Evolutionary conservation across 148 eudicot genomes (phyloP).

Genomic region (Simmondsia chinensis): DNA sequence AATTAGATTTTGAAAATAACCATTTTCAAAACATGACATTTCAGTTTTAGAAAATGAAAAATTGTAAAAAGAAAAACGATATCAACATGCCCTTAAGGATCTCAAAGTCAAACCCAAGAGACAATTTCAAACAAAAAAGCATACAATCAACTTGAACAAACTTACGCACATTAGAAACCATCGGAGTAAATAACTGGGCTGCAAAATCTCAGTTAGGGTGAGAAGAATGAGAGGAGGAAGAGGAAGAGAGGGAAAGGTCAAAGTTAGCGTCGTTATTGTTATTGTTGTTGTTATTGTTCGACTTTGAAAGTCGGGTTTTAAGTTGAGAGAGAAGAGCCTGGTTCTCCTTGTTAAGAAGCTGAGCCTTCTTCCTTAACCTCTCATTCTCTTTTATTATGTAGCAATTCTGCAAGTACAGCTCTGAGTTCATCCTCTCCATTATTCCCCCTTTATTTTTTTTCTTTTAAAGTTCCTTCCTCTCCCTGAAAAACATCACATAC

Average conservation of each 20-base stretch:
- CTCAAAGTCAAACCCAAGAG: too few species aligned
- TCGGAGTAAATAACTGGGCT: too few species aligned
- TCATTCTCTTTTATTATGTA: conserved; percentile 94
- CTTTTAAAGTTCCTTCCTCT: background rate
- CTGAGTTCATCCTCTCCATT: conserved; percentile 87
- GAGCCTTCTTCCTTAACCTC: conserved; percentile 71
- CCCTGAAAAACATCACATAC: too few species aligned
- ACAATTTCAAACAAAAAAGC: too few species aligned
- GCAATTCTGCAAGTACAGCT: conserved; percentile 72
- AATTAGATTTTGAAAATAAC: too few species aligned
- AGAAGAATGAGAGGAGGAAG: conserved; percentile 24
- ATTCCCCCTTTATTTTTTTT: background rate
- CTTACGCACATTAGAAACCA: too few species aligned
- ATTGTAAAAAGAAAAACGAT: too few species aligned
- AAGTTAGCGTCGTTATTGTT: conserved; percentile 19
- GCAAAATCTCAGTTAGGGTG: too few species aligned
- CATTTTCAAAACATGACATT: too few species aligned
- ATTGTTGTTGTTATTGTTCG: conserved; percentile 17
- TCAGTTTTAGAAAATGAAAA: too few species aligned
- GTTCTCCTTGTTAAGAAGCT: conserved; percentile 72
- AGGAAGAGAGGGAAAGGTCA: conserved; percentile 22
- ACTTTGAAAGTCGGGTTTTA: conserved; percentile 34
- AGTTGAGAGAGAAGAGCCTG: conserved; percentile 67
- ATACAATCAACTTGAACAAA: too few species aligned
- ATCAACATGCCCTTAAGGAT: too few species aligned